Evolutionary conservation across 352 stramenopile species (phyloP), one percentile per base, ranked within the genome.

Genomic region (Phytophthora cajani): DNA sequence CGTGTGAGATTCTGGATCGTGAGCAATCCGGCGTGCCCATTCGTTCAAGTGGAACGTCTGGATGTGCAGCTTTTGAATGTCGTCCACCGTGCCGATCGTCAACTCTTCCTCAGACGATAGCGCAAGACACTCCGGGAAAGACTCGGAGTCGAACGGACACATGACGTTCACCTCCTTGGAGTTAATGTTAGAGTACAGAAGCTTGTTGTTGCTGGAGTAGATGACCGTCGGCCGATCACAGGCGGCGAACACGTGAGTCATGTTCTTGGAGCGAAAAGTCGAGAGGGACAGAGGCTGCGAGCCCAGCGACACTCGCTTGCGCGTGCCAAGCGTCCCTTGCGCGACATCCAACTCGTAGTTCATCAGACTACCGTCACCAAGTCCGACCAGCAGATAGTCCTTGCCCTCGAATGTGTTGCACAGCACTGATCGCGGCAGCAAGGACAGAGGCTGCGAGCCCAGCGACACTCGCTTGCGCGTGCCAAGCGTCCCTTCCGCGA

Each of bases 61-160:
- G 54, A 99, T 98, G 81, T 99, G 97, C 40, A 99, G 88, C 71
- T 99, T 99, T 72, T 99, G 97, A 70, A 99, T 99, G 72, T 99
- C 94, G 71, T 99, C 97, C 46, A 99, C 98, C 4, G 95, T 98
- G 33, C 98, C 98, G 53, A 99, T 97, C 5, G 93, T 97, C 23
- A 99, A 75, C 57, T 95, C 94, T 62, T 92, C 89, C 73, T 99
- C 96, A 10, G 98, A 98, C 5, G 97, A 94, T 11, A 99, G 77
- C 23, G 97, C 97, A 2, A 99, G 85, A 64, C 97, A 99, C 66
- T 99, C 92, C 1, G 94, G 95, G 63, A 98, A 98, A 16, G 86
- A 80, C 25, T 94, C 82, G 5, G 94, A 96, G 69, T 98, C 82
- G 67, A 98, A 98, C 17, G 94, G 74, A 52, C 90, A 97, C 87